Evolutionary conservation across 1,284 basidiomycete genomes (phyloP).

Genomic region (Tylopilus sp.): DNA sequence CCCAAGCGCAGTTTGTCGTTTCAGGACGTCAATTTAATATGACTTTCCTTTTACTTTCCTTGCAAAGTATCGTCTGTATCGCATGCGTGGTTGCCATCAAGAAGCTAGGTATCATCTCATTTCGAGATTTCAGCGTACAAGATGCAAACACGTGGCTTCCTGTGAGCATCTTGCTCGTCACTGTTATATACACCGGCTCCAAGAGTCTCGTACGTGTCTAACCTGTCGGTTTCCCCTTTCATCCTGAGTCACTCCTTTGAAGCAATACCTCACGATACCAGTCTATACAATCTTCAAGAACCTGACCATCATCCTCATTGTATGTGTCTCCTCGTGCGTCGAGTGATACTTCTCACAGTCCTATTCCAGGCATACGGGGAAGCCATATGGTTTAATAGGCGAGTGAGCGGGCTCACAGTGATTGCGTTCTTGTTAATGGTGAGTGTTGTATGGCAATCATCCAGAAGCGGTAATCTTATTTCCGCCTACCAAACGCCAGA

Average conservation of each 20-base stretch:
- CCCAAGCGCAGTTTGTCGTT: constrained; percentile 74
- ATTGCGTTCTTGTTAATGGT: constrained; percentile 94
- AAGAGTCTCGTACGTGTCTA: constrained; percentile 80
- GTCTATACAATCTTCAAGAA: constrained; percentile 99
- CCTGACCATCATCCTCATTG: constrained; percentile 96
- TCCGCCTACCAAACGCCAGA: constrained; percentile 41
- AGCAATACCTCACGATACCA: constrained; percentile 94
- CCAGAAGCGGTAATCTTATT: not conserved
- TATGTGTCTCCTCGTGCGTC: constrained; percentile 37
- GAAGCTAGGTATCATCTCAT: constrained; percentile 79
- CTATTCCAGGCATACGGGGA: constrained; percentile 85
- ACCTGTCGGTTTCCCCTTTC: not conserved
- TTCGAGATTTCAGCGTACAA: constrained; percentile 79
- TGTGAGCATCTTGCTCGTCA: constrained; percentile 88
- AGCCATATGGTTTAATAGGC: constrained; percentile 94
- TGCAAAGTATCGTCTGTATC: constrained; percentile 88
- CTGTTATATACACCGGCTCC: constrained; percentile 97
- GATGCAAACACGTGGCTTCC: constrained; percentile 95
- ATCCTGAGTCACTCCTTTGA: constrained; percentile 4
- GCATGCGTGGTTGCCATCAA: constrained; percentile 75
- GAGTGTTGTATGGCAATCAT: constrained; percentile 18
- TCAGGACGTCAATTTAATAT: constrained; percentile 93
- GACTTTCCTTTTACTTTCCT: constrained; percentile 92
- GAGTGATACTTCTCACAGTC: constrained; percentile 4
- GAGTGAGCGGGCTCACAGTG: constrained; percentile 84